phyloP scores from a whole-genome alignment of 2,329 filamentous ascomycete genomes.

The Aspergillus fischeri region DNA sequence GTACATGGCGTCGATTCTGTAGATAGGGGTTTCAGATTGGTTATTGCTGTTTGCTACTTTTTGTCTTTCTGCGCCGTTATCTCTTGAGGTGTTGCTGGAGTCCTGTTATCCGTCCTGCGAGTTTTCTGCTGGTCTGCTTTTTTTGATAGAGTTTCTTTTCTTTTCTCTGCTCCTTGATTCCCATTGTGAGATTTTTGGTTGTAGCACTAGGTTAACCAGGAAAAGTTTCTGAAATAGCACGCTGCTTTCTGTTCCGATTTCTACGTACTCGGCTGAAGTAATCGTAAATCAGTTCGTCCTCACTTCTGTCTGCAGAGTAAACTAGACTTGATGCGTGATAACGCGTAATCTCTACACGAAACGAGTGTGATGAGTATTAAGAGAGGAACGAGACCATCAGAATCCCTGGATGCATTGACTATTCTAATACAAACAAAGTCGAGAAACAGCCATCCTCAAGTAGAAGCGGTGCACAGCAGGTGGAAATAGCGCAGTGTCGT shows the following conservation, averaged over 20 bases:
- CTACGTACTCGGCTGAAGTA: not conserved
- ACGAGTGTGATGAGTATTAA: not conserved
- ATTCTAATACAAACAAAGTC: slow-evolving; percentile 24
- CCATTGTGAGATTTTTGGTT: not conserved
- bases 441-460: slow-evolving; percentile 15
- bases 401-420: not conserved
- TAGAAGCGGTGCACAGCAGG: slow-evolving; percentile 22
- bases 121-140: not conserved
- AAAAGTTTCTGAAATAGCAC: slow-evolving; percentile 5
- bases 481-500: not conserved
- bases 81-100: not conserved
- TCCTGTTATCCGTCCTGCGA: not conserved
- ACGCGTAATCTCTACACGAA: not conserved
- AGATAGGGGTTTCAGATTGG: not conserved
- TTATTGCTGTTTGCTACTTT: not conserved
- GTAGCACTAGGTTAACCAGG: not conserved
- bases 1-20: not conserved
- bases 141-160: not conserved
- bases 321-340: not conserved
- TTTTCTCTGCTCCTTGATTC: not conserved
- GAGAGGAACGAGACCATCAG: not conserved
- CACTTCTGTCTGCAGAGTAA: not conserved
- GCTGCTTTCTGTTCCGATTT: not conserved
- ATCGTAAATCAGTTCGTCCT: not conserved
- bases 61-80: not conserved